Evolutionary conservation across 140 eudicot species (phyloP).

Genomic region (Erigeron philadelphicus): DNA sequence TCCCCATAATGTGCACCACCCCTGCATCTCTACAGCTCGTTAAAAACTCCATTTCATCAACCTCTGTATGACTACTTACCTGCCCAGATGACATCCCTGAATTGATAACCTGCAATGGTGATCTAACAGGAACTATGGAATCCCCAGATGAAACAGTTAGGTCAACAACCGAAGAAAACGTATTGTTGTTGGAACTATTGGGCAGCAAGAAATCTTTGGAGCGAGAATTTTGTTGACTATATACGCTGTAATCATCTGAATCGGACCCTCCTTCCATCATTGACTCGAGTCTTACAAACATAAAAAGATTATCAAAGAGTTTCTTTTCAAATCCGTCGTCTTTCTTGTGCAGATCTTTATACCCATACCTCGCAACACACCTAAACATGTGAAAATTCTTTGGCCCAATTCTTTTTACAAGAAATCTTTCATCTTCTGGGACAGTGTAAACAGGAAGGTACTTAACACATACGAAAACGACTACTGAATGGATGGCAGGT

Average conservation of each 20-base stretch:
- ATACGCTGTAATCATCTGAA: conserved; percentile 75
- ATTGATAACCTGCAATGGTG: conserved; percentile 31
- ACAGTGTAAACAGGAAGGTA: conserved; percentile 87
- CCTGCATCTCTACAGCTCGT: conserved; percentile 73
- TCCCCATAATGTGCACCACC: conserved; percentile 88
- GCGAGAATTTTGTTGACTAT: conserved; percentile 51
- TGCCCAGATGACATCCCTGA: conserved; percentile 53
- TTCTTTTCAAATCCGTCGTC: conserved; percentile 85
- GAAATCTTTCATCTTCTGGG: conserved; percentile 80
- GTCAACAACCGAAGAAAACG: conserved; percentile 38
- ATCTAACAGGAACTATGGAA: conserved; percentile 58
- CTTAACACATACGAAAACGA: conserved; percentile 77
- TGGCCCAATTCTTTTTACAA: conserved; percentile 93
- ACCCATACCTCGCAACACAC: conserved; percentile 89
- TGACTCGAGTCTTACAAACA: conserved; percentile 71
- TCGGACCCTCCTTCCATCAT: conserved; percentile 98
- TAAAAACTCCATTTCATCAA: conserved; percentile 71
- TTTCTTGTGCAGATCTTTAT: conserved; percentile 88
- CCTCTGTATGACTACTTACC: conserved; percentile 57
- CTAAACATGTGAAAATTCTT: conserved; percentile 87
- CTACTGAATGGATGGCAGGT: conserved; percentile 88
- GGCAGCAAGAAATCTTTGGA: conserved; percentile 45
- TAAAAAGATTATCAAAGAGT: conserved; percentile 60
- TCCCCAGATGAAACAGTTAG: conserved; percentile 58
- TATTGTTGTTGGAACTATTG: conserved; percentile 26